Conservation (phyloP, 192 early-diverging fungal species). For the Linnemannia elongata region DNA sequence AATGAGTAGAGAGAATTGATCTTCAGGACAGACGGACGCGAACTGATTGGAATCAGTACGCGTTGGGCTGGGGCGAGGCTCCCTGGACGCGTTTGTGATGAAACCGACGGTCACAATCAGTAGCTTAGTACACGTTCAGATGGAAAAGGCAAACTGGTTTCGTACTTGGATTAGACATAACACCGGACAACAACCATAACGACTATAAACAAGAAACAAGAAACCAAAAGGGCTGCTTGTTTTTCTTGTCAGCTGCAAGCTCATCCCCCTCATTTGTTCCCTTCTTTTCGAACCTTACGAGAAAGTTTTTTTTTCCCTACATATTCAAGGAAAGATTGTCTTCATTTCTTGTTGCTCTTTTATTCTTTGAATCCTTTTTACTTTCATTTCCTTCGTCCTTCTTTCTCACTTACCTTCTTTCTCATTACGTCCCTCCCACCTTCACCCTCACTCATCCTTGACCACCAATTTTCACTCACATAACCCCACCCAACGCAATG, state of each 20-base stretch:
- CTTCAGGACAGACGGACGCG: background rate
- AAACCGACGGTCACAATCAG: background rate
- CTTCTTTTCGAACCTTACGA: background rate
- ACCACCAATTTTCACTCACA: background rate
- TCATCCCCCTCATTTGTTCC: background rate
- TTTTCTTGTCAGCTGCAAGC: background rate
- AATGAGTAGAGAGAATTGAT: background rate
- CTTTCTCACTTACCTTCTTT: background rate
- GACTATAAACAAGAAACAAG: background rate
- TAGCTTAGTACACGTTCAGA: too few relatives aligned
- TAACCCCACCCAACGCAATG: background rate
- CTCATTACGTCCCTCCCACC: background rate
- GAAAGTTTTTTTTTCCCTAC: background rate
- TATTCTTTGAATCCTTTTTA: background rate
- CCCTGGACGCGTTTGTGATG: background rate
- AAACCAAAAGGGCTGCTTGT: background rate
- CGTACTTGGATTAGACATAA: background rate
- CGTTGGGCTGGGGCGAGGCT: too few relatives aligned
- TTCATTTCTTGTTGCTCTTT: background rate
- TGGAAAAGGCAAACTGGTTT: background rate
- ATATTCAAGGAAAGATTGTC: background rate
- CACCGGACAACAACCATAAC: background rate
- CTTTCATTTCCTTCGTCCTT: background rate
- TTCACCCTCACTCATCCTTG: background rate
- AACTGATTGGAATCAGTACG: background rate